phyloP scores from a whole-genome alignment of 31 red algal genomes.

The Asparagopsis taxiformis region DNA sequence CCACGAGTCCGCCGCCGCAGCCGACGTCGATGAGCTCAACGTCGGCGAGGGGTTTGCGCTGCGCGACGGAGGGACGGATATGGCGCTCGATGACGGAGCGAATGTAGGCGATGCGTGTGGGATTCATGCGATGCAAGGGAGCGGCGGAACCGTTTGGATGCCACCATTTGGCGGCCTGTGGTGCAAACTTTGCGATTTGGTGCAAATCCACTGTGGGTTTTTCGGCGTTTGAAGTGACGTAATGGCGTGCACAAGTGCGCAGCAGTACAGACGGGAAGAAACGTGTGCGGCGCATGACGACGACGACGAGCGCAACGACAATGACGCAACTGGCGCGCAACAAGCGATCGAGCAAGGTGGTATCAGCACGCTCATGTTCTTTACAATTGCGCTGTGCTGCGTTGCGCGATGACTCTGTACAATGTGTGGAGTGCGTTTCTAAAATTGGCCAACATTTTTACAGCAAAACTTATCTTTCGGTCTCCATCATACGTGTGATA shows the following conservation, averaged over 20 bases:
- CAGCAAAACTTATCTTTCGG: no score
- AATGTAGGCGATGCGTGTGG: conserved; percentile 83
- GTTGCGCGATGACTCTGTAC: no score
- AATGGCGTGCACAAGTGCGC: neutral
- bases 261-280: neutral
- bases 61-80: neutral
- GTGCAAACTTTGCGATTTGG: conserved; percentile 85
- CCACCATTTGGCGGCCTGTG: conserved; percentile 88
- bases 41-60: conserved; percentile 36
- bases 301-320: no score
- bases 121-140: conserved; percentile 86
- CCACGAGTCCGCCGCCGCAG: conserved; percentile 91
- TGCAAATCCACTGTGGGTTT: conserved; percentile 56
- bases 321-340: no score
- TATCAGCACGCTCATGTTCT: no score
- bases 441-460: no score
- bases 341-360: no score
- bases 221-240: conserved; percentile 2
- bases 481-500: no score
- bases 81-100: conserved; percentile 47
- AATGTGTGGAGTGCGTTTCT: no score
- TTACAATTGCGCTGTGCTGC: no score
- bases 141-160: conserved; percentile 77
- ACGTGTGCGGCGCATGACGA: no score
- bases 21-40: conserved; percentile 89